Evolutionary conservation across 192 early-diverging fungal genomes (phyloP).

Genomic region (Helicostylum pulchrum): DNA sequence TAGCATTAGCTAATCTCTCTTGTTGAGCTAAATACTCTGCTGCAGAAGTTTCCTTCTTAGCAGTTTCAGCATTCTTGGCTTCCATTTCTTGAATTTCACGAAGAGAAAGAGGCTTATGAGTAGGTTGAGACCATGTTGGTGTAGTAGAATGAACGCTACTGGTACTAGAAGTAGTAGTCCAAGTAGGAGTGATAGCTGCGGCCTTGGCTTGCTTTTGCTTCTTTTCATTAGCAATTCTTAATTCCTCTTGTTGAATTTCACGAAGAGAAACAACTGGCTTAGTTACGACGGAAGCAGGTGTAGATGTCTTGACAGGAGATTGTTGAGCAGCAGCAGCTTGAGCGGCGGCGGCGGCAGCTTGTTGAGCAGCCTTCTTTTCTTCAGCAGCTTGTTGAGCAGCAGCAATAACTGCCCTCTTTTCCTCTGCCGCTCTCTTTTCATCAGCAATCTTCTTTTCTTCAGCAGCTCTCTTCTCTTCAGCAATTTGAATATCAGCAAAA

Average conservation of each 20-base stretch:
- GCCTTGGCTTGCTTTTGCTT: constrained; percentile 30
- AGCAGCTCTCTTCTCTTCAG: background rate
- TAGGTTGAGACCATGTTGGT: constrained; percentile 1
- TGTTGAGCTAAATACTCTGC: constrained; percentile 1
- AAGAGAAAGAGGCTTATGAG: constrained; percentile 37
- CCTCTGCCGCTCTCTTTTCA: background rate
- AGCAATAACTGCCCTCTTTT: background rate
- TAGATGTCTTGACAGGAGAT: background rate
- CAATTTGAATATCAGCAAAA: constrained; percentile 7
- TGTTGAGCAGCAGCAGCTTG: background rate
- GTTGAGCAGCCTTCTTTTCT: background rate
- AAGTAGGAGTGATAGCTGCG: background rate
- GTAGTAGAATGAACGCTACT: constrained; percentile 29
- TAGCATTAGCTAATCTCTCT: background rate
- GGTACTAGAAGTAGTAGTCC: constrained; percentile 18
- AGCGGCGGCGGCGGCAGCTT: background rate
- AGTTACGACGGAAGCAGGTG: background rate
- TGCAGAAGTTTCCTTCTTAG: background rate
- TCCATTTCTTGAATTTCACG: constrained; percentile 66
- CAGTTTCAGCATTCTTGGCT: constrained; percentile 38
- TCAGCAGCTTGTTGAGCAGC: background rate
- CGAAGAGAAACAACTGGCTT: constrained; percentile 38
- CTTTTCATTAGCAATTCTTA: constrained; percentile 37
- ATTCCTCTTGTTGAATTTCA: constrained; percentile 47
- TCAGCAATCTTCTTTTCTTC: background rate